Base-by-base conservation (phyloP, 257 asterid species). In the Nemophila menziesii region DNA sequence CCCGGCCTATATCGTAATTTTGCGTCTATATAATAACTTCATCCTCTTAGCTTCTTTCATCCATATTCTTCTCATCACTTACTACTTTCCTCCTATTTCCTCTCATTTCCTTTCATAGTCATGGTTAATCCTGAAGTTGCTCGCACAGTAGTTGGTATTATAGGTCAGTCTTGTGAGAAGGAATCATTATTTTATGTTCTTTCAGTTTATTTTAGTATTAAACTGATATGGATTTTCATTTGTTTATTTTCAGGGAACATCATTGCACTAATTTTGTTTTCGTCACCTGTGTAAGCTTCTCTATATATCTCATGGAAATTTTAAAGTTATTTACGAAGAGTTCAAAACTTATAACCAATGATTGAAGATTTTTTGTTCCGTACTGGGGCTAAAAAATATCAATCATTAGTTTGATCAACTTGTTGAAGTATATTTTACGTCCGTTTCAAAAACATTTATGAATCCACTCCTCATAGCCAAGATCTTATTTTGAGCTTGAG, bases 221-320 rank as follows among this genome's bases (percentile, higher is more conserved):
- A n/a, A n/a, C n/a, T 20, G 20, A 29, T 14, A 8, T 29, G 16
- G 15, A 9, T 13, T 36, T 19, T 26, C 3, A 8, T 46, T 48
- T 55, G 17, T 60, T 43, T 16, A 11, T 18, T 69, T 67, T 16
- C 93, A 86, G 94, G 96, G 46, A 86, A 86, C 66, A 33, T 71
- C 59, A 77, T 68, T 51, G 65, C 96, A 4, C 69, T 82, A 47
- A 22, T 64, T 52, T 29, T 86, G 71, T 86, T 86, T 45, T 43
- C 75, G 57, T 86, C 97, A 11, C 94, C 96, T 0, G 45, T 57
- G 96, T 82, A 75, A 77, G 94, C 60, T 58, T 41, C n/a, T 44
- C 20, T 51, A 29, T 11, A 14, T 12, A 14, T 22, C 20, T 51
- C 2, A 39, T 27, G 5, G 1, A n/a, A n/a, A n/a, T n/a, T n/a